Conservation (phyloP, 805 yeast genomes). For the Citeromyces nyonsensis region DNA sequence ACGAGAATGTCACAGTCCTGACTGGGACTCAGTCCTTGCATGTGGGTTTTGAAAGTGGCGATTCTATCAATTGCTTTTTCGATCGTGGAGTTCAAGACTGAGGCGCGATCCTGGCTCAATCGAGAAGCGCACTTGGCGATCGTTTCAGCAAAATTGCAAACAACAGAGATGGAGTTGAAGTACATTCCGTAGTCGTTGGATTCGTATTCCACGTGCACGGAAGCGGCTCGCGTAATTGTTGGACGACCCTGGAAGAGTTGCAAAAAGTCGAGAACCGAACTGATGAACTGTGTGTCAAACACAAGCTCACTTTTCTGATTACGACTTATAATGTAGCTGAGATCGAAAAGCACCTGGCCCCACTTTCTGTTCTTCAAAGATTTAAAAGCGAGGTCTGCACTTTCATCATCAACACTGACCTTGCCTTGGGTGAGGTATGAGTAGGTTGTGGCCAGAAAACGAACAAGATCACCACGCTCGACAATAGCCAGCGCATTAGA, state of each 20-base stretch:
- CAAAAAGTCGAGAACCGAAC: slow-evolving; percentile 49
- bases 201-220: slow-evolving; percentile 83
- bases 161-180: slow-evolving; percentile 53
- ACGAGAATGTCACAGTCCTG: slow-evolving; percentile 2
- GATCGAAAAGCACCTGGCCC: slow-evolving; percentile 67
- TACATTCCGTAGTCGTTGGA: slow-evolving; percentile 66
- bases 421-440: slow-evolving; percentile 43
- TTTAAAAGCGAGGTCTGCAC: slow-evolving; percentile 23
- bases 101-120: slow-evolving; percentile 2
- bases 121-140: slow-evolving; percentile 28
- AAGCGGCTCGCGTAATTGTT: slow-evolving; percentile 55
- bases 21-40: background rate
- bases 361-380: slow-evolving; percentile 51
- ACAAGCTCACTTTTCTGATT: slow-evolving; percentile 38
- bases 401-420: slow-evolving; percentile 21
- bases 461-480: slow-evolving; percentile 46
- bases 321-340: slow-evolving; percentile 63
- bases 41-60: slow-evolving; percentile 5
- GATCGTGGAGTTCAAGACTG: background rate
- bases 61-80: background rate
- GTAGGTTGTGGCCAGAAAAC: slow-evolving; percentile 46
- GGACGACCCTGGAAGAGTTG: slow-evolving; percentile 68
- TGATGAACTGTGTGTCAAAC: slow-evolving; percentile 27
- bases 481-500: slow-evolving; percentile 53
- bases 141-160: slow-evolving; percentile 44